phyloP scores from a whole-genome alignment of 106 monocot genomes.

The Platanthera guangdongensis region DNA sequence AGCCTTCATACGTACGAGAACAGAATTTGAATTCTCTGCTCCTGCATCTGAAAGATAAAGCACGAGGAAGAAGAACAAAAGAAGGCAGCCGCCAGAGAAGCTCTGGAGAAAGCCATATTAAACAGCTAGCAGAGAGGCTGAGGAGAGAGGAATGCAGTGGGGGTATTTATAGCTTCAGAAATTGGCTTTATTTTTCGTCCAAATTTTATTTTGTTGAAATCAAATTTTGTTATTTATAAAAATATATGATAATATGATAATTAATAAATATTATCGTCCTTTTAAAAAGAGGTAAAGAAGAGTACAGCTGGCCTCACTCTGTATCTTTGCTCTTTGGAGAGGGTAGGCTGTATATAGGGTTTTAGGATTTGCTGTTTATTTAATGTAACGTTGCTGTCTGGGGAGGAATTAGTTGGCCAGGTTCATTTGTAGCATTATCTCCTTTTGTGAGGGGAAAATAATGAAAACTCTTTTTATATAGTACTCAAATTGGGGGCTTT shows the following conservation, averaged over 20 bases:
- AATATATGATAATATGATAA: too few species aligned
- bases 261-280: too few species aligned
- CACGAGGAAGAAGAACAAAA: not conserved
- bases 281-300: not conserved
- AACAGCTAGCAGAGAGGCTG: not conserved
- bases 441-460: too few species aligned
- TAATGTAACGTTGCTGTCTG: not conserved
- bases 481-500: too few species aligned
- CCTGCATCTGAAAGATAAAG: not conserved
- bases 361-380: not conserved
- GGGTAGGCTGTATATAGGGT: not conserved
- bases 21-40: not conserved
- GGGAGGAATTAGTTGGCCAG: not conserved
- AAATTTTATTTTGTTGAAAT: too few species aligned
- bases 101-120: not conserved
- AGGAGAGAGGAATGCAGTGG: not conserved
- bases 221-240: too few species aligned
- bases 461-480: too few species aligned
- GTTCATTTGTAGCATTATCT: not conserved
- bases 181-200: too few species aligned
- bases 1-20: not conserved
- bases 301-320: not conserved
- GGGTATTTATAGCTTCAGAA: not conserved
- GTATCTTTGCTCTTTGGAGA: not conserved
- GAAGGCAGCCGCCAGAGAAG: not conserved